Evolutionary conservation across 805 yeast species (phyloP).

Genomic region (Saturnispora hagleri): DNA sequence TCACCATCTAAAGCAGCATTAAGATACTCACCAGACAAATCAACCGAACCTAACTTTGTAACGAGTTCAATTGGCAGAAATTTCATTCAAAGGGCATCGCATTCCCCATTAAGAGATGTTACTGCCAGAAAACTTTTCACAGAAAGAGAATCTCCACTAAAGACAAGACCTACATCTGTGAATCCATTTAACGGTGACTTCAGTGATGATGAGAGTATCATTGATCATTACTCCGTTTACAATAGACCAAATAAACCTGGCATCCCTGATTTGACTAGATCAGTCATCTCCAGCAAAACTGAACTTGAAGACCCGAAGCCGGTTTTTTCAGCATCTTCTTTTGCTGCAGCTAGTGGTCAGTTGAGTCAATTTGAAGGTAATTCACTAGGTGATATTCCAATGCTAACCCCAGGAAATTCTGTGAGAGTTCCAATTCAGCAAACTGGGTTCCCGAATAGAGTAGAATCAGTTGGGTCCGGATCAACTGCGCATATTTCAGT

Average conservation of each 20-base stretch:
- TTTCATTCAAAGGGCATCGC: constrained; percentile 28
- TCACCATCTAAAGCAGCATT: constrained; percentile 31
- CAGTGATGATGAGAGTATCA: constrained; percentile 28
- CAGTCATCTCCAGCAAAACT: constrained; percentile 28
- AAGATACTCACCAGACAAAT: constrained; percentile 37
- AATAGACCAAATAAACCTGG: constrained; percentile 19
- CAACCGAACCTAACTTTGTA: constrained; percentile 23
- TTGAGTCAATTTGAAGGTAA: constrained; percentile 8
- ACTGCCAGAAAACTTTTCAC: constrained; percentile 65
- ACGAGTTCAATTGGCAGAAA: constrained; percentile 32
- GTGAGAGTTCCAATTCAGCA: constrained; percentile 11
- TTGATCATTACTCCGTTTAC: constrained; percentile 24
- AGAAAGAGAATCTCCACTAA: constrained; percentile 60
- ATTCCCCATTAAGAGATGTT: constrained; percentile 16
- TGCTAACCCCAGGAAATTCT: constrained; percentile 15
- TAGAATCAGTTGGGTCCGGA: constrained; percentile 14
- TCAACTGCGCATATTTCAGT: constrained; percentile 11
- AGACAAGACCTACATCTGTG: constrained; percentile 43
- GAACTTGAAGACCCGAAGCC: constrained; percentile 58
- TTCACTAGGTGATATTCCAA: constrained; percentile 21
- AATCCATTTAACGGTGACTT: constrained; percentile 35
- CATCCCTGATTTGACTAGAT: constrained; percentile 26
- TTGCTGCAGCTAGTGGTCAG: constrained; percentile 46
- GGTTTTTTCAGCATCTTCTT: constrained; percentile 52
- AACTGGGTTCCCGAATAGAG: constrained; percentile 12